Evolutionary conservation across 2,329 filamentous ascomycete genomes (phyloP).

Genomic region (Cladorrhinum sp.): DNA sequence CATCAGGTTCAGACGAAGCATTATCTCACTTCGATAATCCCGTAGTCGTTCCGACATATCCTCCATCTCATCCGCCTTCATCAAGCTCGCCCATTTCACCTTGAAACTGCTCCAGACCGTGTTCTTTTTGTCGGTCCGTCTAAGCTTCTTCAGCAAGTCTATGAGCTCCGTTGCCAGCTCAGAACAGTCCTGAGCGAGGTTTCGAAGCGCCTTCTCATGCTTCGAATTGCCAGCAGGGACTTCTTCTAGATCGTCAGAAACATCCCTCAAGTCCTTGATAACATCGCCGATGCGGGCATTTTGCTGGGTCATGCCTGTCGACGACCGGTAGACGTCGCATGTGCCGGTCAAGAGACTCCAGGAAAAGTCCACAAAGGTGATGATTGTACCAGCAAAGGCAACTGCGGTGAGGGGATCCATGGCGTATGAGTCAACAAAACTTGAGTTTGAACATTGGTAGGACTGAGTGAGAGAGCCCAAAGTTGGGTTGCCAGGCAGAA

Average conservation of each 20-base stretch:
- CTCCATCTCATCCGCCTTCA: slow-evolving; percentile 23
- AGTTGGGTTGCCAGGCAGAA: too few species aligned
- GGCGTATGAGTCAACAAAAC: too few species aligned
- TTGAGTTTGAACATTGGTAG: too few species aligned
- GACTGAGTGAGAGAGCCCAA: too few species aligned
- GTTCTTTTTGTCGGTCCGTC: slow-evolving; percentile 10
- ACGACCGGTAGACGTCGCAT: slow-evolving; percentile 17
- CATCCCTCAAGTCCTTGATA: slow-evolving; percentile 12
- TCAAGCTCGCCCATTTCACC: slow-evolving; percentile 20
- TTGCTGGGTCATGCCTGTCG: slow-evolving; percentile 11
- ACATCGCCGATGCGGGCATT: slow-evolving; percentile 17
- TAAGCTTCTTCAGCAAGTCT: slow-evolving; percentile 8
- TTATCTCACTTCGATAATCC: slow-evolving; percentile 16
- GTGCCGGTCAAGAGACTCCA: slow-evolving; percentile 22
- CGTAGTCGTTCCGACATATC: slow-evolving; percentile 17
- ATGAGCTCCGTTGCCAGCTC: slow-evolving; percentile 12
- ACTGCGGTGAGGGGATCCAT: slow-evolving; percentile 31
- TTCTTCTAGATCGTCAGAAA: slow-evolving; percentile 6
- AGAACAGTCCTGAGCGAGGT: slow-evolving; percentile 12
- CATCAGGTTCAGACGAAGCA: slow-evolving; percentile 16
- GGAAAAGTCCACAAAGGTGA: slow-evolving; percentile 28
- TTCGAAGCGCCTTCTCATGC: slow-evolving; percentile 11
- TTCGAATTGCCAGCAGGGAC: neutral
- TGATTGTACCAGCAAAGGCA: slow-evolving; percentile 24
- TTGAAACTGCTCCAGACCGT: slow-evolving; percentile 22